Conservation (phyloP, 495 filamentous ascomycete species). For the Podospora pseudopauciseta region DNA sequence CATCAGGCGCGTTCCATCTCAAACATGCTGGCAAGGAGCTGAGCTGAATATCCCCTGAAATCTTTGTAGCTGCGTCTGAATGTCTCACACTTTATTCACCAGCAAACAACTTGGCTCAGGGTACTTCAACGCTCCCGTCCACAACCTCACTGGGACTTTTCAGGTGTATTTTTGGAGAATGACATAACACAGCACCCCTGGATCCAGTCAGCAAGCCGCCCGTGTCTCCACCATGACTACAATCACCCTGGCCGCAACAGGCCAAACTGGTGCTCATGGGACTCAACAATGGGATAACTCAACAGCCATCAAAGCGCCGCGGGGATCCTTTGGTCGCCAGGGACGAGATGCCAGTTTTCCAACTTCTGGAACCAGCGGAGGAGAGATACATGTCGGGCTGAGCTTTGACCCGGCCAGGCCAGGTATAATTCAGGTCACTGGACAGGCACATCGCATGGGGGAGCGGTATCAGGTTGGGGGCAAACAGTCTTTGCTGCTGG, state of each 20-base stretch:
- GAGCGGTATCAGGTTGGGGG: conserved; percentile 11
- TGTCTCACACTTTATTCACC: neutral
- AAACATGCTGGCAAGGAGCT: neutral
- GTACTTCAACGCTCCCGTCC: neutral
- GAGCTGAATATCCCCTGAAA: neutral
- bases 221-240: neutral
- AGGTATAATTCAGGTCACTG: conserved; percentile 15
- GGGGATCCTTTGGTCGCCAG: conserved; percentile 9
- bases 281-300: conserved; percentile 12
- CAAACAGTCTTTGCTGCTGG: conserved; percentile 11
- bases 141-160: neutral
- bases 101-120: neutral
- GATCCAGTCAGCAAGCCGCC: neutral
- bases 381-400: conserved; percentile 11
- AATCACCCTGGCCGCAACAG: conserved; percentile 9
- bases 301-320: conserved; percentile 4
- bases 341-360: conserved; percentile 14
- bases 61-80: neutral
- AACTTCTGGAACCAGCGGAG: conserved; percentile 6
- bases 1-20: neutral
- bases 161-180: neutral
- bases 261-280: conserved; percentile 12
- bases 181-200: neutral
- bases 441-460: neutral
- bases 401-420: conserved; percentile 12